Evolutionary conservation across 2,329 filamentous ascomycete genomes (phyloP), one percentile per base, ranked within the genome.

Genomic region (Malbranchea cinnamomea): DNA sequence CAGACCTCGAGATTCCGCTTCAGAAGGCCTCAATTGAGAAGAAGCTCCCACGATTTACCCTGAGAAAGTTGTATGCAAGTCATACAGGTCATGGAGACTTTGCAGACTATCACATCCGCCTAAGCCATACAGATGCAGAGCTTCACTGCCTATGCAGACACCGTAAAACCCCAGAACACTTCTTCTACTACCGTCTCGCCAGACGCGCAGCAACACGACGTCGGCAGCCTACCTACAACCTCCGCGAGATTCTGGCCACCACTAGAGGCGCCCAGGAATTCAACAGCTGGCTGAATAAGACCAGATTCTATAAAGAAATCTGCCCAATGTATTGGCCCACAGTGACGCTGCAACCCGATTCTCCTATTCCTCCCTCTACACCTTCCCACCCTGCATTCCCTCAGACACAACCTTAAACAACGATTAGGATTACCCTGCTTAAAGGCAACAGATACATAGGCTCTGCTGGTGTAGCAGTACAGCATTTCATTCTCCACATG

Each of bases 21-120:
- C 26, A 14, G 26, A 6, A 28, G 5, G 6, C 26, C 17, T 15
- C 16, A n/a, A 16, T 10, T n/a, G n/a, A n/a, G n/a, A n/a, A n/a
- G n/a, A n/a, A n/a, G n/a, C n/a, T n/a, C n/a, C n/a, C n/a, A n/a
- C n/a, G n/a, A n/a, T n/a, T n/a, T n/a, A n/a, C n/a, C n/a, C n/a
- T n/a, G n/a, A n/a, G n/a, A n/a, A n/a, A n/a, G n/a, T n/a, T n/a
- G n/a, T n/a, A n/a, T n/a, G n/a, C n/a, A n/a, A n/a, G n/a, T n/a
- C n/a, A n/a, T 6, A 5, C 26, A 6, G 26, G 26, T 4, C 26
- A 28, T n/a, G 26, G 26, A 6, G 26, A 28, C 26, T 28, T 28
- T 17, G 15, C 4, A 5, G 26, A 11, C 26, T 28, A 28, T n/a
- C 26, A 28, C 15, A n/a, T n/a, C n/a, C n/a, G n/a, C n/a, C n/a